Evolutionary conservation across 1,284 basidiomycete species (phyloP).

Genomic region (Sanghuangporus weigelae): DNA sequence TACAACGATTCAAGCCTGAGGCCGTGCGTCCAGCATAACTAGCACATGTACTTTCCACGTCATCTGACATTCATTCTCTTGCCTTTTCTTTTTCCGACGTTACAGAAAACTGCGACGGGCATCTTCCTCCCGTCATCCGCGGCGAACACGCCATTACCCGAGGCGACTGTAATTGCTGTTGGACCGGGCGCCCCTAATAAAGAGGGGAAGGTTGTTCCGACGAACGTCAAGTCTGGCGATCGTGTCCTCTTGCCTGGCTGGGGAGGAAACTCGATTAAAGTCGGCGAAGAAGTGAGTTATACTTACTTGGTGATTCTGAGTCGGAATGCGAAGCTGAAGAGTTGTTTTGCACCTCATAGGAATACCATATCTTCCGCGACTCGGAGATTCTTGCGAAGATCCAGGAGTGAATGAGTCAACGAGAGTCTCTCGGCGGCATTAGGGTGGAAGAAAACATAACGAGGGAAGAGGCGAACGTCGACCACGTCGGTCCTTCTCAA

Average conservation of each 20-base stretch:
- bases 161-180: constrained; percentile 94
- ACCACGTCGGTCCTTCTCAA: background rate
- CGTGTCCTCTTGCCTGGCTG: constrained; percentile 91
- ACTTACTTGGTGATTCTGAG: background rate
- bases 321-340: no score
- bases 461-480: background rate
- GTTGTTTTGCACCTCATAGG: constrained; percentile 44
- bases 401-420: constrained; percentile 61
- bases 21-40: constrained; percentile 49
- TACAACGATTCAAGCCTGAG: constrained; percentile 95
- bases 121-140: constrained; percentile 91
- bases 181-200: constrained; percentile 91
- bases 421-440: background rate
- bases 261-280: constrained; percentile 95
- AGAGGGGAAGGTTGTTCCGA: constrained; percentile 77
- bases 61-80: background rate
- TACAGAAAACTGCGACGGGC: constrained; percentile 89
- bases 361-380: constrained; percentile 95
- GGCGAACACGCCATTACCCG: constrained; percentile 81
- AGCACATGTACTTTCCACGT: background rate
- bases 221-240: constrained; percentile 84
- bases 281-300: constrained; percentile 86
- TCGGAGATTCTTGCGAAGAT: constrained; percentile 96
- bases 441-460: background rate
- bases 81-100: background rate